Evolutionary conservation across 805 yeast species (phyloP).

Genomic region (Blastobotrys parvus): DNA sequence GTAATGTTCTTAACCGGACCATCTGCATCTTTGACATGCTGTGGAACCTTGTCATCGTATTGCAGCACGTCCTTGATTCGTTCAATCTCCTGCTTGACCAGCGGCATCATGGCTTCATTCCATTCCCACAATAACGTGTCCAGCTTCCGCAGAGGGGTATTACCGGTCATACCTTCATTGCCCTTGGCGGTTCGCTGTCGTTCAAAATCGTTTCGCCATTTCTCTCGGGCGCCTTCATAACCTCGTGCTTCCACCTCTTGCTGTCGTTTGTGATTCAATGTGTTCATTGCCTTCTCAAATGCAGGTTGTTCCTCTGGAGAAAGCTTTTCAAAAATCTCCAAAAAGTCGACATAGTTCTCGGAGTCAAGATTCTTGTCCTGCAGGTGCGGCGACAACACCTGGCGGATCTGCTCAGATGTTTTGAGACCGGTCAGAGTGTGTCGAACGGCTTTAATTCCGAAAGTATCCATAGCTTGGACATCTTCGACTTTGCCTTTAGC

Average conservation of each 20-base stretch:
- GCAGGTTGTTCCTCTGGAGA: conserved; percentile 34
- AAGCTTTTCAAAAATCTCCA: conserved; percentile 52
- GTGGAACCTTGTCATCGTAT: conserved; percentile 21
- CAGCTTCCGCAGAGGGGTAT: conserved; percentile 24
- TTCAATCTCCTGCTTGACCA: conserved; percentile 56
- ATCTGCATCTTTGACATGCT: conserved; percentile 6
- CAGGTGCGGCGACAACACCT: conserved; percentile 27
- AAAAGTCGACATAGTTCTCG: conserved; percentile 48
- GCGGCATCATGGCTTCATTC: conserved; percentile 67
- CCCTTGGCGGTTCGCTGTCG: conserved; percentile 9
- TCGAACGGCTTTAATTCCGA: conserved; percentile 71
- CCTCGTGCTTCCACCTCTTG: conserved; percentile 67
- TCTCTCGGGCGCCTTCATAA: conserved; percentile 73
- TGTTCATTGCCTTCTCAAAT: conserved; percentile 62
- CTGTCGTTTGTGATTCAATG: conserved; percentile 70
- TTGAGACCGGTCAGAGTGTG: conserved; percentile 55
- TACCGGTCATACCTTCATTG: conserved; percentile 35
- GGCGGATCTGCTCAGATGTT: conserved; percentile 18
- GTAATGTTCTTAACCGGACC: conserved; percentile 14
- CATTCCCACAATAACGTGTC: conserved; percentile 77
- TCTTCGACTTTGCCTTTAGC: conserved; percentile 46
- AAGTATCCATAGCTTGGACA: conserved; percentile 61
- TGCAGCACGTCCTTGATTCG: conserved; percentile 40
- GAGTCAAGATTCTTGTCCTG: conserved; percentile 26
- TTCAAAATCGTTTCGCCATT: conserved; percentile 82